Evolutionary conservation across 1,284 basidiomycete species (phyloP), one percentile per base, ranked within the genome.

Genomic region (Ustilago crameri): DNA sequence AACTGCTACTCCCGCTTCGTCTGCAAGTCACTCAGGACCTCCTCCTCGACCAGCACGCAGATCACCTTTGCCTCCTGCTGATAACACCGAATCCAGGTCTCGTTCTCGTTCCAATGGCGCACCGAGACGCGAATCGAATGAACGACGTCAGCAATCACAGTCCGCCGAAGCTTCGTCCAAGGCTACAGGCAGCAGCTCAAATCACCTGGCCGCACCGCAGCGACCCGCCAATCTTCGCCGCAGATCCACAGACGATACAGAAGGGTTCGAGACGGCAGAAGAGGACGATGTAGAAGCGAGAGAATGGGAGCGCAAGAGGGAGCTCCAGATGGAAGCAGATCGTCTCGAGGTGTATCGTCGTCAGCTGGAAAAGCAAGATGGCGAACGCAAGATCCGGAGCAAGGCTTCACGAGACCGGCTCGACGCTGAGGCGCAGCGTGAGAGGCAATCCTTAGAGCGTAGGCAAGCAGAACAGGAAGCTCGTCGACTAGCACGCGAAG

Each of bases 221-320:
- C 50, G 62, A 20, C 62, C 62, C 5, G 12, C 43, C 7, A 49
- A 58, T n/a, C 35, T 37, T 5, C 22, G 62, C 17, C 53, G 58
- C 24, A 51, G 58, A 9, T 61, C 62, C 4, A 65, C 68, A 4
- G 68, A 71, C 32, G 66, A 69, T 14, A 47, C 17, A 2, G 68
- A 65, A 7, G 68, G 68, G 9, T 71, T 58, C 46, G 53, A 71
- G 35, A 71, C 68, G 5, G 69, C 69, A 10, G 69, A 67, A 40
- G 66, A 70, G n/a, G 71, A 74, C 23, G 53, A 61, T 9, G 34
- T 55, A 24, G 54, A 70, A 42, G 66, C 71, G 3, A 54, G 54
- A 18, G 61, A 69, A 46, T 74, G 71, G 71, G 66, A 70, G 43
- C 51, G 66, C 17, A 57, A 53, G 9, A 58, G 66, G 3, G 71